These are phyloP conservation scores for Vitis amurensis DNA, from an alignment of 164 flowering plant genomes.

Conservation along the genomic window DNA sequence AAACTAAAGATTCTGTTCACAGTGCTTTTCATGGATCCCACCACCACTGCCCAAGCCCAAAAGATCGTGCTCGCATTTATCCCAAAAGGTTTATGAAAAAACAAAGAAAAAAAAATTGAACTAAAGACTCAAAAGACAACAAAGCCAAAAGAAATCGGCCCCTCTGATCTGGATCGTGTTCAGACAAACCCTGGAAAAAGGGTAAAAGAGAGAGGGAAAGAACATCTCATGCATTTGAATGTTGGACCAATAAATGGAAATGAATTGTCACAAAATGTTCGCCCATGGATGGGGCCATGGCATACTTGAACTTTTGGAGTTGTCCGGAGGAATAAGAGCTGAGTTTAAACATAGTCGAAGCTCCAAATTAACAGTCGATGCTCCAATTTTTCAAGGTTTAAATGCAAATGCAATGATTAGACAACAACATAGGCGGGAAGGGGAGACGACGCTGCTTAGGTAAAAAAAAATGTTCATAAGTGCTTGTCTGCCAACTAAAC, in stretches of 20 bases:
- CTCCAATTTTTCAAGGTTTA: no score
- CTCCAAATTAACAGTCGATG: no score
- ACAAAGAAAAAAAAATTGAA: not conserved
- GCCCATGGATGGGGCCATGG: no score
- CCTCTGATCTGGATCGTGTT: conserved; percentile 5
- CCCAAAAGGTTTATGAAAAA: not conserved
- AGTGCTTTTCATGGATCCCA: conserved; percentile 33
- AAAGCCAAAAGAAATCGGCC: conserved; percentile 14
- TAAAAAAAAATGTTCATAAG: no score
- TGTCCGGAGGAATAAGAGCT: no score
- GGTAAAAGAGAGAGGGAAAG: not conserved
- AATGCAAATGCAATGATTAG: no score
- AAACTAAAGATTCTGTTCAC: conserved; percentile 1
- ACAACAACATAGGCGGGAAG: no score
- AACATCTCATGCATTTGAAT: not conserved
- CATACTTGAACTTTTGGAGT: no score
- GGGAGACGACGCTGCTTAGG: no score
- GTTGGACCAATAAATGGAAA: not conserved
- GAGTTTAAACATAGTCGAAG: no score
- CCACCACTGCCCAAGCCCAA: conserved; percentile 13
- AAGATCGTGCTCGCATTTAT: conserved; percentile 10
- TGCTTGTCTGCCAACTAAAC: no score
- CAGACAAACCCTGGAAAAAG: not conserved
- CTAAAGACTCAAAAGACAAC: conserved; percentile 4
- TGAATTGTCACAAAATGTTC: not conserved